phyloP scores from a whole-genome alignment of 805 yeast species.

The Tetrapisispora nanseiensis region DNA sequence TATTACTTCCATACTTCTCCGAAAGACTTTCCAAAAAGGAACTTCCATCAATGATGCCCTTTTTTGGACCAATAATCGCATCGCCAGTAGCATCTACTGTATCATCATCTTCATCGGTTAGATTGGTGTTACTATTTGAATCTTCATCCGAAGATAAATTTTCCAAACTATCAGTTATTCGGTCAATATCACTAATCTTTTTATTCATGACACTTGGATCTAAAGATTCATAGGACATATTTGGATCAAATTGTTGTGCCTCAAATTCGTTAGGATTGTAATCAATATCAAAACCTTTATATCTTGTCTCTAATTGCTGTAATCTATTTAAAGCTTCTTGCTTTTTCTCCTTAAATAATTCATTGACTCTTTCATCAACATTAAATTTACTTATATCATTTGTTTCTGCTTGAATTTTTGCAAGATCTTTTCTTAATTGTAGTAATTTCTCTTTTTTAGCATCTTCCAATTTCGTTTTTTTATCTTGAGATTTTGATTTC shows the following conservation, averaged over 20 bases:
- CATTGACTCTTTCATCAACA: constrained; percentile 39
- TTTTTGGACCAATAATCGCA: not conserved
- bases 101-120: constrained; percentile 9
- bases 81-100: not conserved
- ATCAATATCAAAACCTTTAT: constrained; percentile 55
- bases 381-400: constrained; percentile 67
- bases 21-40: constrained; percentile 27
- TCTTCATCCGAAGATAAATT: not conserved
- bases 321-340: constrained; percentile 62
- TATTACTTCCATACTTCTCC: constrained; percentile 27
- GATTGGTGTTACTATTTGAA: not conserved
- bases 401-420: constrained; percentile 59
- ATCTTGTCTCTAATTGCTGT: constrained; percentile 55
- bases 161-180: constrained; percentile 16
- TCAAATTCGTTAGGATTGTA: constrained; percentile 26
- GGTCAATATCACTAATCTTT: constrained; percentile 19
- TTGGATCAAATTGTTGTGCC: constrained; percentile 3
- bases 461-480: constrained; percentile 30
- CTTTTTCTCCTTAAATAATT: constrained; percentile 50
- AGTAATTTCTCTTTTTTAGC: constrained; percentile 50
- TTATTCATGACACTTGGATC: constrained; percentile 19
- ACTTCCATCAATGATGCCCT: constrained; percentile 9
- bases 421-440: constrained; percentile 45
- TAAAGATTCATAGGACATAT: constrained; percentile 9
- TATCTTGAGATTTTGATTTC: constrained; percentile 5